Evolutionary conservation across 768 basidiomycete species (phyloP), one percentile per base, ranked within the genome.

Genomic region (Suillus discolor): DNA sequence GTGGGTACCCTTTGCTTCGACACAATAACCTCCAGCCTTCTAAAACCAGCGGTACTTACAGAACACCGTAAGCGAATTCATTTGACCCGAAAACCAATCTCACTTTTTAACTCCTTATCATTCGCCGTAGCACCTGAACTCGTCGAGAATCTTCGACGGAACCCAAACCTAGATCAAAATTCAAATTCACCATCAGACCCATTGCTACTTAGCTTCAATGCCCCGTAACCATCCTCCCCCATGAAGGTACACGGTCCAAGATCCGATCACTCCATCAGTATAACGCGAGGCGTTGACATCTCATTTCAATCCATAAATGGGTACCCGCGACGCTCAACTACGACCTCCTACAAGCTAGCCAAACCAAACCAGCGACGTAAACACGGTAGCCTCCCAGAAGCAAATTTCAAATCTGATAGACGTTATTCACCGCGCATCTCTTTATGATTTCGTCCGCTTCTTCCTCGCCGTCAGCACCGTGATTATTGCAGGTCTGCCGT

Each of bases 391-490:
- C 41, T 64, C 61, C 39, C 28, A 68, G 66, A 57, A 68, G 47
- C 39, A 25, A 49, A 41, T 62, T 23, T 16, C 6, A 55, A 39
- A 61, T 54, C 25, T 41, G 25, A 59, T 64, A 23, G 51, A 45
- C 2, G 34, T 57, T 62, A 65, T 63, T 66, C 62, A 69, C 55
- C 54, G 38, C 47, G 16, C 38, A 47, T 57, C 18, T 64, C 62
- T 45, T 68, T 68, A 71, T 62, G 67, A 67, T 62, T 75, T 76
- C 8, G 66, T 68, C 64, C 79, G 75, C 76, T 82, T 85, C 77
- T 84, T 87, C 69, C 91, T 83, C 67, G 81, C 90, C 49, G 85
- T 79, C 65, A 93, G 74, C 66, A 90, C 83, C 15, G 82, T 89
- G 68, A 92, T 84, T 65, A 76, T 73, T 61, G 73, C 69, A 47